Base-by-base conservation (phyloP, 805 yeast genomes). In the Starmerella apicola region DNA sequence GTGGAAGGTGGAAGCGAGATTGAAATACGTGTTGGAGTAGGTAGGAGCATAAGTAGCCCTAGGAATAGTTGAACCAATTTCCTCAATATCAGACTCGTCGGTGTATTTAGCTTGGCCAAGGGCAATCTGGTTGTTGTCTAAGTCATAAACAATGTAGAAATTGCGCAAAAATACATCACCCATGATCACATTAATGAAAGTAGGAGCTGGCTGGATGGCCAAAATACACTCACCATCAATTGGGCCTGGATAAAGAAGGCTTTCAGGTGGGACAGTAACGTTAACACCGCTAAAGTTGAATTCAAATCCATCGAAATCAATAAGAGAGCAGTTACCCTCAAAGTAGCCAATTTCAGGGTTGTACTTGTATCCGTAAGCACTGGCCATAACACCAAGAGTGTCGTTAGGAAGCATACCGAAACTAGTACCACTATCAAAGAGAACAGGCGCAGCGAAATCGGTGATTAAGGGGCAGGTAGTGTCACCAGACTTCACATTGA, bases 101-200 rank as follows among this genome's bases (percentile, higher is more conserved):
- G 50, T 39, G 45, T 38, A 49, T 25, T 46, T 51, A 30, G 71
- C 65, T 45, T 69, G 74, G 9, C 78, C 84, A 36, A 81, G 48
- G 1, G 78, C 73, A 26, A 80, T 62, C 53, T 71, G 65, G 37
- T 56, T 56, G 48, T 67, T 67, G 24, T 76, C 82, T 34, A 78
- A 60, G 54, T 81, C 81, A 55, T 70, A 77, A 16, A 77, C 84
- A 22, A 72, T 67, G 53, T 81, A 81, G 10, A 77, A 76, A 34
- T 70, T 67, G 44, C 81, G 66, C 48, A 81, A 58, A 51, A 81
- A 70, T 37, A 71, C 68, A 52, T 78, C 85, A 9, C 91, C 91
- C 27, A 81, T 60, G 42, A 76, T 65, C 26, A 46, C 36, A 61
- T 53, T 23, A 45, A 31, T 36, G 21, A 33, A 32, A 61, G 53